These are phyloP conservation scores for Phtheirospermum japonicum DNA, from an alignment of 257 asterid genomes.

Conservation along the genomic window DNA sequence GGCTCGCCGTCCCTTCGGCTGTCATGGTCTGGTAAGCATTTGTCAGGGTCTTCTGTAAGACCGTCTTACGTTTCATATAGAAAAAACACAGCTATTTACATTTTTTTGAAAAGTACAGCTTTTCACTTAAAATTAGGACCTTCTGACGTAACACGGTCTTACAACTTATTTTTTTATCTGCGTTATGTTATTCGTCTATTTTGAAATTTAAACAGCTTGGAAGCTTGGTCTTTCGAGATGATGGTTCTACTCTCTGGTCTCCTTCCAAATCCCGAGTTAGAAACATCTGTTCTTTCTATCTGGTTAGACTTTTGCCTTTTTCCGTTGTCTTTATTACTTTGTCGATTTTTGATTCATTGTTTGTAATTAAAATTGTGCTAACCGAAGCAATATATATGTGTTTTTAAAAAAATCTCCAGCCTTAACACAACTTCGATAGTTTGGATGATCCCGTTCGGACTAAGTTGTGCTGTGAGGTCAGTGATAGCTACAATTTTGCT, in stretches of 20 bases:
- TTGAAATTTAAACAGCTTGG: conserved; percentile 50
- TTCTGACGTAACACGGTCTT: no score
- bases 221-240: conserved; percentile 86
- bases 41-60: no score
- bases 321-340: neutral
- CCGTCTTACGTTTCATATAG: no score
- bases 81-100: no score
- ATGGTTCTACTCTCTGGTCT: conserved; percentile 88
- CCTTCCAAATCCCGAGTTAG: conserved; percentile 78
- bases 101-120: no score
- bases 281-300: conserved; percentile 84
- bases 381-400: neutral
- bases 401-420: conserved; percentile 38
- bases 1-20: conserved; percentile 84
- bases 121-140: no score
- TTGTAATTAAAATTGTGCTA: neutral
- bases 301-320: conserved; percentile 38
- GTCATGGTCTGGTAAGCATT: conserved; percentile 68
- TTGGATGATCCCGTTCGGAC: conserved; percentile 90
- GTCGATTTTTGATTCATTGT: neutral
- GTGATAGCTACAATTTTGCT: neutral
- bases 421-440: conserved; percentile 66
- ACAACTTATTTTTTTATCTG: no score
- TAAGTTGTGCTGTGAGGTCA: conserved; percentile 77
- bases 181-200: neutral